Evolutionary conservation across 176 grass and related monocot genomes (phyloP).

Genomic region (Panicum miliaceum): DNA sequence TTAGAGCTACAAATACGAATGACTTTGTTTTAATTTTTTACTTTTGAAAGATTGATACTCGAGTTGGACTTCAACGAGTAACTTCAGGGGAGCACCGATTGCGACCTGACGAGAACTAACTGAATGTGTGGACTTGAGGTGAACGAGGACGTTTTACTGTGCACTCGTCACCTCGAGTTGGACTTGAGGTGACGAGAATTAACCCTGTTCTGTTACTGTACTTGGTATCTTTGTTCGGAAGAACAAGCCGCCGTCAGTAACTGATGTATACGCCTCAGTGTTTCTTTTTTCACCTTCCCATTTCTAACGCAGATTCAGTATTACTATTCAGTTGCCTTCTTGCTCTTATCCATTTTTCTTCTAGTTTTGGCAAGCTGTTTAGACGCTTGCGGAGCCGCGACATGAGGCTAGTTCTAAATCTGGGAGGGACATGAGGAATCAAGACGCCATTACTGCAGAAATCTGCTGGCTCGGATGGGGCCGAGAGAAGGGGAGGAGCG

Average conservation of each 20-base stretch:
- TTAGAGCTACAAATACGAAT: neutral
- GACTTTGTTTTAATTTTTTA: neutral
- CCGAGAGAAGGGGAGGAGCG: no score
- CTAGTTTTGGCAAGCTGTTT: neutral
- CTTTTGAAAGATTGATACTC: neutral
- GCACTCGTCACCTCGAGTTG: neutral
- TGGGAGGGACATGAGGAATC: neutral
- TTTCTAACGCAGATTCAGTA: neutral
- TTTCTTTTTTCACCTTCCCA: no score
- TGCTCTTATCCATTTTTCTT: neutral
- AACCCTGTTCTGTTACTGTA: no score
- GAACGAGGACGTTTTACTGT: neutral
- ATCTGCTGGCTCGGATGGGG: neutral
- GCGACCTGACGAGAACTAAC: neutral
- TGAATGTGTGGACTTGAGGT: neutral
- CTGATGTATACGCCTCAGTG: neutral
- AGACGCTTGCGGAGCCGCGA: neutral
- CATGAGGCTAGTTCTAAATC: neutral
- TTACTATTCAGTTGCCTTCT: no score
- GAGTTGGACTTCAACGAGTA: neutral
- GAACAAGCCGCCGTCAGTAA: neutral
- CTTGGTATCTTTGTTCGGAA: neutral
- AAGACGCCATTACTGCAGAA: neutral
- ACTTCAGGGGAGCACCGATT: neutral
- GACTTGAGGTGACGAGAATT: no score